phyloP scores from a whole-genome alignment of 2,329 filamentous ascomycete species.

The Corinectria fuckeliana region DNA sequence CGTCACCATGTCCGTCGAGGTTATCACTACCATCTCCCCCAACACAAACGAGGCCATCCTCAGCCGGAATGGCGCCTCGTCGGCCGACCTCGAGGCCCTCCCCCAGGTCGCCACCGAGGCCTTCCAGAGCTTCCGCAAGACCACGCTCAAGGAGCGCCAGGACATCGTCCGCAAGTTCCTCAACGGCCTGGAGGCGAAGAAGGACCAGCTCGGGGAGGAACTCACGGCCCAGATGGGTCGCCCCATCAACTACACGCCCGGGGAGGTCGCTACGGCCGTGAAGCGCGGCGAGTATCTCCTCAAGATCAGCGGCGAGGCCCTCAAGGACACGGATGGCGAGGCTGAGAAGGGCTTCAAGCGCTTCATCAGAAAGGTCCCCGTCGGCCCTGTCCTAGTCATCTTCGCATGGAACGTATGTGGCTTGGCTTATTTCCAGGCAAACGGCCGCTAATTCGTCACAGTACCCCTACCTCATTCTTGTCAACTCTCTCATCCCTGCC shows the following conservation, averaged over 20 bases:
- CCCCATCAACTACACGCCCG: constrained; percentile 84
- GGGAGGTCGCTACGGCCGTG: constrained; percentile 84
- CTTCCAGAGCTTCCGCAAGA: constrained; percentile 79
- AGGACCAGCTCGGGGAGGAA: constrained; percentile 83
- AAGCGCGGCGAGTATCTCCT: constrained; percentile 86
- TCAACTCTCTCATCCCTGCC: constrained; percentile 93
- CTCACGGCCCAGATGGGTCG: constrained; percentile 95
- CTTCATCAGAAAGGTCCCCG: constrained; percentile 86
- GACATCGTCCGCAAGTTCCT: constrained; percentile 82
- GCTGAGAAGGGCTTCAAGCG: constrained; percentile 87
- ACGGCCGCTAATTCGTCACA: constrained; percentile 45
- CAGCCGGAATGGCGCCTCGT: constrained; percentile 76
- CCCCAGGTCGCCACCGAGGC: constrained; percentile 75
- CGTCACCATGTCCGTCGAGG: constrained; percentile 66
- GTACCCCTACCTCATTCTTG: constrained; percentile 93
- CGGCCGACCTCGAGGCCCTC: constrained; percentile 73
- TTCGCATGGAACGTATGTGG: constrained; percentile 92
- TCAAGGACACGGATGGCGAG: constrained; percentile 84
- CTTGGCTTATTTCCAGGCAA: background rate
- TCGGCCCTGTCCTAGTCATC: constrained; percentile 86
- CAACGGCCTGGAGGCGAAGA: constrained; percentile 69
- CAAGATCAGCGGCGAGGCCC: constrained; percentile 78
- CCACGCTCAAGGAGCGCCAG: constrained; percentile 76
- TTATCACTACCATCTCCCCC: constrained; percentile 83
- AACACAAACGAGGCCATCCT: constrained; percentile 85